phyloP scores from a whole-genome alignment of 345 rosid genomes.

The Cardamine resedifolia region DNA sequence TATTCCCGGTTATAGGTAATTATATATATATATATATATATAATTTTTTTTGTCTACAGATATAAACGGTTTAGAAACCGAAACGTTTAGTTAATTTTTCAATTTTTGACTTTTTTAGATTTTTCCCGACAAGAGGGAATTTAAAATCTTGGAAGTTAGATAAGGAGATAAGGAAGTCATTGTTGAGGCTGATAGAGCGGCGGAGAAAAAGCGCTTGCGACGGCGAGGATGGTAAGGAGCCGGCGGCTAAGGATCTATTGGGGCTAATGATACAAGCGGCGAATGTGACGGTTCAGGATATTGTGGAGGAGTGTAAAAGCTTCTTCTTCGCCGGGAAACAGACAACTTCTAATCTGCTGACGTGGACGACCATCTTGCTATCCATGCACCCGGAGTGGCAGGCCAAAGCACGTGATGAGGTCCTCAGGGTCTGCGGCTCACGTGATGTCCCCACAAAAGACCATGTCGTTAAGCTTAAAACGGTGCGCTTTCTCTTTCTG shows the following conservation, averaged over 20 bases:
- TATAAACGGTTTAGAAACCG: background rate
- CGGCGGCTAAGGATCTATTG: constrained; percentile 46
- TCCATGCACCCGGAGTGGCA: constrained; percentile 91
- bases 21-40: too few relatives aligned
- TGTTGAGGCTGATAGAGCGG: constrained; percentile 52
- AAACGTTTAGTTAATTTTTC: background rate
- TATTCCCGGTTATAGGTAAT: constrained; percentile 74
- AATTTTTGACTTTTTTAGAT: constrained; percentile 37
- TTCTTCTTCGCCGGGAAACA: constrained; percentile 95
- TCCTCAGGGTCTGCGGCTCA: constrained; percentile 70
- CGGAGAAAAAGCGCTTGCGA: constrained; percentile 36
- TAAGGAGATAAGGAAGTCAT: constrained; percentile 58
- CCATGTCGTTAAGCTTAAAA: constrained; percentile 72
- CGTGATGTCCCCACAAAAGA: constrained; percentile 73
- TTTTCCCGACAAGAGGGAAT: constrained; percentile 71
- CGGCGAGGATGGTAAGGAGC: background rate
- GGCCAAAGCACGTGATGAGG: constrained; percentile 81
- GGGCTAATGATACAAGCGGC: constrained; percentile 62
- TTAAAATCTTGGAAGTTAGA: constrained; percentile 73
- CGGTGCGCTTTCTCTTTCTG: constrained; percentile 44
- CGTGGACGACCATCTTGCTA: constrained; percentile 78
- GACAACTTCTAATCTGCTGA: constrained; percentile 78
- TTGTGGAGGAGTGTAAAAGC: constrained; percentile 85
- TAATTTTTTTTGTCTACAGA: background rate
- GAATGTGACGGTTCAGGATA: constrained; percentile 49